phyloP scores from a whole-genome alignment of 305 asterid species.

The Fraxinus nigra region DNA sequence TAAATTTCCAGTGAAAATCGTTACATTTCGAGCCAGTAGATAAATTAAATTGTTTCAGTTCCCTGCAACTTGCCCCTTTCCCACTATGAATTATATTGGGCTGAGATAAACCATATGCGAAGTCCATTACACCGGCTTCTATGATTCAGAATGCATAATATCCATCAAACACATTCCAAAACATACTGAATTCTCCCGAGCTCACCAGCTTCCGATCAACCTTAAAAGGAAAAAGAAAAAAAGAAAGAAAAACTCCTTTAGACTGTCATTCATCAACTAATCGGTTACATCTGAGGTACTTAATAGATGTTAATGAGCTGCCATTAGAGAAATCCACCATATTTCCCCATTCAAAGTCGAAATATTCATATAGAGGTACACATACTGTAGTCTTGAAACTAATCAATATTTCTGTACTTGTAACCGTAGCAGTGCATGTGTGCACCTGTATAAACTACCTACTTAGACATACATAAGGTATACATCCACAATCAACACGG shows the following conservation, averaged over 20 bases:
- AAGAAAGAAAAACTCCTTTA: not conserved
- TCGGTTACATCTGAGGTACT: not conserved
- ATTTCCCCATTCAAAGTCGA: not conserved
- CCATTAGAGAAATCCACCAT: not conserved
- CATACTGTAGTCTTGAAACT: not conserved
- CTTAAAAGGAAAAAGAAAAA: not conserved
- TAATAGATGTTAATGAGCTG: not conserved
- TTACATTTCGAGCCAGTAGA: constrained; percentile 26
- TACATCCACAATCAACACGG: not conserved
- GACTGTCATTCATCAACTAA: not conserved
- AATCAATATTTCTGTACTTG: not conserved
- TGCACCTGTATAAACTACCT: not conserved
- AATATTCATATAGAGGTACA: not conserved
- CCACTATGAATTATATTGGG: constrained; percentile 42
- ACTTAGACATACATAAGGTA: not conserved
- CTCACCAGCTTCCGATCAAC: not conserved
- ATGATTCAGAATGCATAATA: not conserved
- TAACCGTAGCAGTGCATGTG: not conserved
- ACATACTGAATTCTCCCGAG: not conserved
- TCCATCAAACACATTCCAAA: not conserved
- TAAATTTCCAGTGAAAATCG: constrained; percentile 22
- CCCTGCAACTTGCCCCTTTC: constrained; percentile 34
- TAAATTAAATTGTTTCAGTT: constrained; percentile 23
- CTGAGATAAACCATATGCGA: constrained; percentile 40
- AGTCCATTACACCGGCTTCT: constrained; percentile 39